Evolutionary conservation across 805 yeast species (phyloP), one percentile per base, ranked within the genome.

Genomic region (Saccharomyces mikatae): DNA sequence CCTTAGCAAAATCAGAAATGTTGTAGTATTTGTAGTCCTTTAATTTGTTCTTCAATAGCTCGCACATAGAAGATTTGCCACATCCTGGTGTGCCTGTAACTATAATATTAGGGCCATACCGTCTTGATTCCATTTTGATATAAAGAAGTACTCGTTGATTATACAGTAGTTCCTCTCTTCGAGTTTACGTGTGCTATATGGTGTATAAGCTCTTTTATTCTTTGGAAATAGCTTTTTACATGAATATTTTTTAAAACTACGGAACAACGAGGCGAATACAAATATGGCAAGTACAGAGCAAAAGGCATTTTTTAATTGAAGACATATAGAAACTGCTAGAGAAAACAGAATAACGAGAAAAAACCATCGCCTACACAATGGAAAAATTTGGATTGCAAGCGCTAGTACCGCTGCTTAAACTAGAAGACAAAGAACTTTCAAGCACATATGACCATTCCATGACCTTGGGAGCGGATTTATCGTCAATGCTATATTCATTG

Each of bases 81-180:
- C 74, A 67, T 6, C 76, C 92, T 26, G 99, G 99, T 2, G 98
- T 92, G 3, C 99, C 99, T 2, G 98, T 94, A 49, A 94, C 80
- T 44, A 94, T 80, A 46, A 94, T 83, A 69, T 94, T 94, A 8
- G 97, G 80, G 46, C 56, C 51, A n/a, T 56, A 59, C 55, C 74
- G 64, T 32, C 61, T 60, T 1, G 65, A 50, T 44, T 54, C 55
- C 65, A 61, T 60, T 28, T 26, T 27, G 13, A 6, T 30, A 17
- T 17, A 17, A 36, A 2, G 13, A n/a, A 17, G 24, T 14, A 4
- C 17, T 48, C 28, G n/a, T 21, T 28, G 30, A 47, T n/a, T 22
- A 21, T 14, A 11, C 29, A 17, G 10, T 10, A 21, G 17, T 46
- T 24, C 41, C 14, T 14, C 21, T 17, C 29, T 26, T 8, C 41